These are phyloP conservation scores for Staphylotrichum tortipilum DNA, from an alignment of 495 filamentous ascomycete genomes.

Conservation along the genomic window DNA sequence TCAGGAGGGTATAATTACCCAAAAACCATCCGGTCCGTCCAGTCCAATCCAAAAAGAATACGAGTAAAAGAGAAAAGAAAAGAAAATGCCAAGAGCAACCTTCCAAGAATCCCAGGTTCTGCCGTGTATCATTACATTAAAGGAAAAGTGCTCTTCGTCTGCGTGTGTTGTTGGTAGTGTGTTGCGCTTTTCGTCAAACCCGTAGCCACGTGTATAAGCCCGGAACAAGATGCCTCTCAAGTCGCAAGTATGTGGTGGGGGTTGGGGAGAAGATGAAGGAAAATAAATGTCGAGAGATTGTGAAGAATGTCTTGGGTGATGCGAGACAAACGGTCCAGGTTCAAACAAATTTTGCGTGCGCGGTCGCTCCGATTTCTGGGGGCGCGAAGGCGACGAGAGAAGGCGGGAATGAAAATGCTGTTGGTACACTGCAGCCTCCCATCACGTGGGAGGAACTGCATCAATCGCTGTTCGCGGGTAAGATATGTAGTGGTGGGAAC, in stretches of 20 bases:
- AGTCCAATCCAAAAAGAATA: neutral
- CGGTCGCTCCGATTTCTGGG: neutral
- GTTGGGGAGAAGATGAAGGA: neutral
- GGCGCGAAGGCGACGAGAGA: too few species aligned
- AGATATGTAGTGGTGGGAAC: neutral
- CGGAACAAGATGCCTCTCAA: neutral
- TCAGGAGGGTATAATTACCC: neutral
- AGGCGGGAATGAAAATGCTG: neutral
- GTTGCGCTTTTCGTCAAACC: slow-evolving; percentile 4
- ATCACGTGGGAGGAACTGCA: neutral
- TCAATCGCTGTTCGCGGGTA: neutral
- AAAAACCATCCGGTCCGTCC: too few species aligned
- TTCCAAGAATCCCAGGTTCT: neutral
- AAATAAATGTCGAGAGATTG: neutral
- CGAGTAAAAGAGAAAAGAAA: neutral
- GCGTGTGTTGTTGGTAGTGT: neutral
- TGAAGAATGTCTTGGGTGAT: neutral
- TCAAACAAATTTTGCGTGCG: neutral
- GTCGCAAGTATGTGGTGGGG: neutral
- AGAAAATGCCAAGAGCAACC: neutral
- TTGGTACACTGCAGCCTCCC: slow-evolving; percentile 6
- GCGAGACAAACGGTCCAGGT: neutral
- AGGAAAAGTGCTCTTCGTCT: neutral
- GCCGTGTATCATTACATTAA: slow-evolving; percentile 12
- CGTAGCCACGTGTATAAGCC: slow-evolving; percentile 6